A percentile compares a stretch with the other conserved stretches of the same genome.
Conservation (phyloP, 1,139 yeast species). For the Chernovozyma aurita region DNA sequence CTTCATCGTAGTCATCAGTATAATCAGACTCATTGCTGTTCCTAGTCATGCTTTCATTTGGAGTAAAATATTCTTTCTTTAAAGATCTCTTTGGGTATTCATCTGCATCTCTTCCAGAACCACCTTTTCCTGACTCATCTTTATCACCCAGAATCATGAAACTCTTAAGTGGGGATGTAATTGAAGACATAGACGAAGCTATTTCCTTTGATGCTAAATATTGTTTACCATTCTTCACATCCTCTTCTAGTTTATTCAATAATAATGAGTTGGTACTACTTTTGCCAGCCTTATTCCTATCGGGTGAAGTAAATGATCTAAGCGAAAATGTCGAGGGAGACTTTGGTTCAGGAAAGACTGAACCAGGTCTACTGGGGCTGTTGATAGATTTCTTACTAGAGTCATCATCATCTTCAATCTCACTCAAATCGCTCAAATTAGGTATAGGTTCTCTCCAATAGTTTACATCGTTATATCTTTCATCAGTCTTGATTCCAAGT, state of each 20-base stretch:
- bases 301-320: conserved; percentile 7
- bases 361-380: conserved; percentile 2
- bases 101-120: background rate
- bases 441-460: conserved; percentile 86
- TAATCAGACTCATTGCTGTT: conserved; percentile 10
- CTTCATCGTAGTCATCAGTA: conserved; percentile 22
- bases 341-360: conserved; percentile 8
- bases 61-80: conserved; percentile 2
- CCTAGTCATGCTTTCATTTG: conserved; percentile 6
- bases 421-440: conserved; percentile 56
- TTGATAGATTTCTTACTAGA: background rate
- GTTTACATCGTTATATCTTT: conserved; percentile 77
- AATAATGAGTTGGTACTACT: background rate
- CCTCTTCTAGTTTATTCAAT: conserved; percentile 12
- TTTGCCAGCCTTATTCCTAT: background rate
- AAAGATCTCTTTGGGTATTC: background rate
- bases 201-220: conserved; percentile 16
- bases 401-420: conserved; percentile 30
- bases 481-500: conserved; percentile 36
- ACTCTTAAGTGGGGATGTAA: conserved; percentile 40
- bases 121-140: conserved; percentile 1
- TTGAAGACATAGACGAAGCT: conserved; percentile 34
- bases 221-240: conserved; percentile 4
- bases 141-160: conserved; percentile 25
- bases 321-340: conserved; percentile 14